Evolutionary conservation across 257 asterid genomes (phyloP).

Genomic region (Henckelia pumila): DNA sequence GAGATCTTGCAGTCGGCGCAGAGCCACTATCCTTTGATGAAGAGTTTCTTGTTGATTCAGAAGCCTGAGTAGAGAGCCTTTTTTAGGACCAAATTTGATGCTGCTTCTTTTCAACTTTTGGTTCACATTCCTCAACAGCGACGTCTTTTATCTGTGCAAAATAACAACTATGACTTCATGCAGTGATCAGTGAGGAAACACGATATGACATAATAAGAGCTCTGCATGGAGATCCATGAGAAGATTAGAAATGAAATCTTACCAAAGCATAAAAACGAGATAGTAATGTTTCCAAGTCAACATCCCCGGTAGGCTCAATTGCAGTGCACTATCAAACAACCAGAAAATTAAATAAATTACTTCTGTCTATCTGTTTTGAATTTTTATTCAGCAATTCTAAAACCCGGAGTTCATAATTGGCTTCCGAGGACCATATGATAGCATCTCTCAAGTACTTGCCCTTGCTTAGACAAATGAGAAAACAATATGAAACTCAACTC

Average conservation of each 20-base stretch:
- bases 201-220: slow-evolving; percentile 8
- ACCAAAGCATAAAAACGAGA: slow-evolving; percentile 73
- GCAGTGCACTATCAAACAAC: slow-evolving; percentile 58
- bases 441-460: not conserved
- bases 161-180: slow-evolving; percentile 7
- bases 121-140: slow-evolving; percentile 67
- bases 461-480: not conserved
- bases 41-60: slow-evolving; percentile 13
- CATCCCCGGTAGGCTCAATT: slow-evolving; percentile 29
- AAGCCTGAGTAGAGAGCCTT: slow-evolving; percentile 29
- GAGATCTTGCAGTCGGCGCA: slow-evolving; percentile 15
- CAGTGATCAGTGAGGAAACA: slow-evolving; percentile 1
- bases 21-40: slow-evolving; percentile 17
- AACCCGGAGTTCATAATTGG: slow-evolving; percentile 5
- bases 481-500: not conserved
- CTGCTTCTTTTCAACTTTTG: slow-evolving; percentile 56
- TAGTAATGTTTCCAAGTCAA: slow-evolving; percentile 49
- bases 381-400: not conserved
- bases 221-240: not conserved
- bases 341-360: slow-evolving; percentile 23
- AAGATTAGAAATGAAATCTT: slow-evolving; percentile 25
- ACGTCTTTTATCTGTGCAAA: slow-evolving; percentile 61
- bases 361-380: not conserved
- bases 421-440: not conserved
- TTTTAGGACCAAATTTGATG: too few relatives aligned